Conservation (phyloP, 1,284 basidiomycete genomes). For the Marasmius sp. region DNA sequence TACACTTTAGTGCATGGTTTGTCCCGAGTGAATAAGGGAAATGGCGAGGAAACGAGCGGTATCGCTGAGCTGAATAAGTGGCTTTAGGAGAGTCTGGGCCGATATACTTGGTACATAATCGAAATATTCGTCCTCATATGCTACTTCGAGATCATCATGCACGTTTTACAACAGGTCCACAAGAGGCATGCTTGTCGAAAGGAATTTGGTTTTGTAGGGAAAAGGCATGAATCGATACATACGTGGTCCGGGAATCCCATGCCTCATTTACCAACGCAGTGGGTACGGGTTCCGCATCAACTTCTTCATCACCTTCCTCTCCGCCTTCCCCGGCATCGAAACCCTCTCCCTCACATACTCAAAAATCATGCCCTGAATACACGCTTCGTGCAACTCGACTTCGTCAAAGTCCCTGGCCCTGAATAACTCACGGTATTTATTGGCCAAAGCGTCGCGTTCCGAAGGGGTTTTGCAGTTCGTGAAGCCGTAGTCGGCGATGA, state of each 20-base stretch:
- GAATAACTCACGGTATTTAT: slow-evolving; percentile 31
- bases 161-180: no score
- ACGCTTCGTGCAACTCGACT: slow-evolving; percentile 34
- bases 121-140: slow-evolving; percentile 63
- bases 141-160: no score
- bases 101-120: slow-evolving; percentile 69
- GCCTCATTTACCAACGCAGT: neutral
- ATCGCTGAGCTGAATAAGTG: slow-evolving; percentile 52
- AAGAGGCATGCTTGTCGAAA: no score
- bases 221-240: no score
- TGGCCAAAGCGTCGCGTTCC: slow-evolving; percentile 27
- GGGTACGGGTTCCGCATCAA: slow-evolving; percentile 28
- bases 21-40: slow-evolving; percentile 57
- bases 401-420: slow-evolving; percentile 21
- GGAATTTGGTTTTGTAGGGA: no score
- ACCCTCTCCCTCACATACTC: slow-evolving; percentile 24
- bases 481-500: slow-evolving; percentile 37
- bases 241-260: no score
- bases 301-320: slow-evolving; percentile 21
- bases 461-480: slow-evolving; percentile 28
- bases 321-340: slow-evolving; percentile 1
- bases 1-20: slow-evolving; percentile 43
- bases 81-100: slow-evolving; percentile 59
- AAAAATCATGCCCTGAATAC: slow-evolving; percentile 30
- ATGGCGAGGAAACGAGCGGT: slow-evolving; percentile 42